These are phyloP conservation scores for Saturnispora sanitii DNA, from an alignment of 805 yeast species.

Conservation along the genomic window DNA sequence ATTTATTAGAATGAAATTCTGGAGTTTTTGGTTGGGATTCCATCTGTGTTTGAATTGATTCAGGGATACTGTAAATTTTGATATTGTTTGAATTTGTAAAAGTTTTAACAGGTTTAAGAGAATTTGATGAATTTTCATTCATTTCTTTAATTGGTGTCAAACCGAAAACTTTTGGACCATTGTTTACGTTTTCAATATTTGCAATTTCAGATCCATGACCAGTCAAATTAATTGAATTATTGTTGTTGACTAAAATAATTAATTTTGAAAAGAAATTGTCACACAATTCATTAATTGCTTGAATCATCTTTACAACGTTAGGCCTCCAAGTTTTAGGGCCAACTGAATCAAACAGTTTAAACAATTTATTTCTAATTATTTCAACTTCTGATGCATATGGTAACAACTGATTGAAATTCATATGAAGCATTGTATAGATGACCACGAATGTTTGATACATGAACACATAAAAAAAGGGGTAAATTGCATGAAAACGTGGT, in stretches of 20 bases:
- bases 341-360: conserved; percentile 23
- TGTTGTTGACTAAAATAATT: conserved; percentile 8
- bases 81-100: conserved; percentile 2
- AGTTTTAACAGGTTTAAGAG: conserved; percentile 1
- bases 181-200: not conserved
- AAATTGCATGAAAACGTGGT: conserved; percentile 28
- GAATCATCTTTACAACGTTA: conserved; percentile 24
- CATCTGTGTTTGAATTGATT: conserved; percentile 10
- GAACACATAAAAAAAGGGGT: conserved; percentile 40
- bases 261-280: conserved; percentile 21
- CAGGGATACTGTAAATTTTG: conserved; percentile 11
- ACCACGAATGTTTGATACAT: conserved; percentile 44
- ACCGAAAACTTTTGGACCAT: not conserved
- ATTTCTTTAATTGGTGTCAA: not conserved
- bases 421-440: conserved; percentile 37
- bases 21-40: not conserved
- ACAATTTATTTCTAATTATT: conserved; percentile 21
- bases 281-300: conserved; percentile 26
- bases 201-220: too few relatives aligned
- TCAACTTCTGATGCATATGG: conserved; percentile 21
- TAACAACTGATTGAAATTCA: conserved; percentile 28
- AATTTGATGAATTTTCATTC: not conserved
- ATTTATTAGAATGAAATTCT: not conserved
- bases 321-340: conserved; percentile 23
- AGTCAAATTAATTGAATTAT: too few relatives aligned